Conservation (phyloP, 2,329 filamentous ascomycete genomes). For the Stachybotrys elegans region DNA sequence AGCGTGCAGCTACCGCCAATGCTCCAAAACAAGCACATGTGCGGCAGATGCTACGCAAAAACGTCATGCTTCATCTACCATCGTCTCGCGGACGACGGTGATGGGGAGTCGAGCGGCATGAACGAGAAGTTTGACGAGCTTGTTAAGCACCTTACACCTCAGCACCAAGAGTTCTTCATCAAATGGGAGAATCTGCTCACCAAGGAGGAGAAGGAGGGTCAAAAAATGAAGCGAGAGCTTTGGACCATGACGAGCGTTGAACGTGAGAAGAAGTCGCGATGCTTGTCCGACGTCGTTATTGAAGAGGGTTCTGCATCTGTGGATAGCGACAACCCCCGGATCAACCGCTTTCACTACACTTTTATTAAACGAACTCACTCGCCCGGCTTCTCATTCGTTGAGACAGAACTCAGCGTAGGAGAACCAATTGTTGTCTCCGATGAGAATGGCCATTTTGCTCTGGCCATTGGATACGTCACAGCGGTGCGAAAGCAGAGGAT, state of each 20-base stretch:
- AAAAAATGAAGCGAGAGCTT: slow-evolving; percentile 81
- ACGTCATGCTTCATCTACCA: slow-evolving; percentile 90
- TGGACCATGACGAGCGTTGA: slow-evolving; percentile 95
- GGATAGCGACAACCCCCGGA: slow-evolving; percentile 67
- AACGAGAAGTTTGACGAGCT: slow-evolving; percentile 77
- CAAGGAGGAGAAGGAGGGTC: slow-evolving; percentile 86
- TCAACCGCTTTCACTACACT: slow-evolving; percentile 85
- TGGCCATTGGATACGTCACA: slow-evolving; percentile 87
- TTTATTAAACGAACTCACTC: slow-evolving; percentile 66
- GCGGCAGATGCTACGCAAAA: slow-evolving; percentile 85
- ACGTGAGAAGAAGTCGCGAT: slow-evolving; percentile 81
- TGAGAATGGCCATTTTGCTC: slow-evolving; percentile 88
- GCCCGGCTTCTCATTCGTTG: slow-evolving; percentile 74
- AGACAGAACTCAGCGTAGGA: slow-evolving; percentile 81
- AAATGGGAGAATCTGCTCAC: slow-evolving; percentile 94
- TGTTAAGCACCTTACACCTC: slow-evolving; percentile 68
- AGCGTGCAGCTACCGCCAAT: slow-evolving; percentile 78
- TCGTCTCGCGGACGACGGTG: slow-evolving; percentile 79
- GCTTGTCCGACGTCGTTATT: slow-evolving; percentile 83
- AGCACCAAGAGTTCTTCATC: slow-evolving; percentile 77
- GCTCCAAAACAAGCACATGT: slow-evolving; percentile 76
- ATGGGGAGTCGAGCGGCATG: slow-evolving; percentile 75
- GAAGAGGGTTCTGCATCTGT: slow-evolving; percentile 70
- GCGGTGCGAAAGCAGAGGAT: slow-evolving; percentile 71
- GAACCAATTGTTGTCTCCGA: slow-evolving; percentile 97